These are phyloP conservation scores for Kockovaella imperatae DNA, from an alignment of 768 basidiomycete species.

Conservation along the genomic window DNA sequence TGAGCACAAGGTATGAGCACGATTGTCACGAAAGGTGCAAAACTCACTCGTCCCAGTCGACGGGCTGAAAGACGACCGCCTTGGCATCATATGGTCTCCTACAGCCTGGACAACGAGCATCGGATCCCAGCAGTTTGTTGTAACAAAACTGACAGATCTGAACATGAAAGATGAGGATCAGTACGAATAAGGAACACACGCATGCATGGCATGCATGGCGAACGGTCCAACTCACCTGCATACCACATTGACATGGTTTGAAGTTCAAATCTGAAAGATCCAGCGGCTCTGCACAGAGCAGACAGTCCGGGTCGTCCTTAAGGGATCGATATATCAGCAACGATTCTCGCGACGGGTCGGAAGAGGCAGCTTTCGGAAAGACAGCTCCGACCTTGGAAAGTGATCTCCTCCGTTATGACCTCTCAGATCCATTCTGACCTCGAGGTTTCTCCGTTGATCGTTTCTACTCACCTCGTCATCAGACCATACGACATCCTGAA, in stretches of 20 bases:
- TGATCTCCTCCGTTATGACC: too few relatives aligned
- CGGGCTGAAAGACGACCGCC: conserved; percentile 86
- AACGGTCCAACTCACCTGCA: conserved; percentile 60
- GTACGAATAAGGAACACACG: not conserved
- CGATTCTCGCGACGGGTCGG: not conserved
- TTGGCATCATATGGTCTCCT: conserved; percentile 87
- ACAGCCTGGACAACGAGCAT: conserved; percentile 94
- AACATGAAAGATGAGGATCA: not conserved
- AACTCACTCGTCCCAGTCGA: conserved; percentile 88
- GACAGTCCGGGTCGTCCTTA: conserved; percentile 95
- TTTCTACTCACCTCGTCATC: conserved; percentile 44
- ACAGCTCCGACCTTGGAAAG: too few relatives aligned
- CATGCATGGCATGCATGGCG: not conserved
- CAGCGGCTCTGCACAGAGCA: conserved; percentile 96
- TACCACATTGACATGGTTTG: conserved; percentile 97
- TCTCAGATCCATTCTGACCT: too few relatives aligned
- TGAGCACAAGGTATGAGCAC: conserved; percentile 43
- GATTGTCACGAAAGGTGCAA: not conserved
- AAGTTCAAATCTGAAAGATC: conserved; percentile 98
- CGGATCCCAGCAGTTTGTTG: conserved; percentile 95
- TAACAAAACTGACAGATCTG: conserved; percentile 99
- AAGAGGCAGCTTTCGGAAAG: too few relatives aligned
- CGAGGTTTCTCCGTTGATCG: not conserved
- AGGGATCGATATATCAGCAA: not conserved
- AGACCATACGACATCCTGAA: conserved; percentile 45